phyloP scores from a whole-genome alignment of 164 flowering plant species.

The Kingdonia uniflora region DNA sequence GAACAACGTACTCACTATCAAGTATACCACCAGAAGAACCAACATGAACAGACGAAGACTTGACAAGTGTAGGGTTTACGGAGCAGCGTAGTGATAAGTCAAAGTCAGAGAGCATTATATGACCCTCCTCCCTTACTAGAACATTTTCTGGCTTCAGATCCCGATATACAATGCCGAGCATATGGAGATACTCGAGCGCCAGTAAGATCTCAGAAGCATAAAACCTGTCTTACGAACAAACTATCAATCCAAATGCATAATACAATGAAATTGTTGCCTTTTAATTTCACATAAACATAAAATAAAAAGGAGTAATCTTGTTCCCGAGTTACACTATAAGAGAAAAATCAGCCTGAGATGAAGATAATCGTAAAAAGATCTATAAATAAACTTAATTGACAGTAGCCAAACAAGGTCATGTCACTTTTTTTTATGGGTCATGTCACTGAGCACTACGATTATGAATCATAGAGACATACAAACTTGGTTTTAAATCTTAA shows the following conservation, averaged over 20 bases:
- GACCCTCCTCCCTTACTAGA: slow-evolving; percentile 63
- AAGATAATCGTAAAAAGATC: too few relatives aligned
- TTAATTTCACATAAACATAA: too few relatives aligned
- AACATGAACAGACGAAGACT: slow-evolving; percentile 44
- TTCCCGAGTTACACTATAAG: too few relatives aligned
- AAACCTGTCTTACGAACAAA: slow-evolving; percentile 30
- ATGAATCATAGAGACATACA: too few relatives aligned
- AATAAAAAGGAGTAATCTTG: too few relatives aligned
- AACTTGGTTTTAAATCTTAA: too few relatives aligned
- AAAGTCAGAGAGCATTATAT: slow-evolving; percentile 69
- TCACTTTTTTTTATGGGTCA: too few relatives aligned
- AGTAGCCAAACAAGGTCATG: too few relatives aligned
- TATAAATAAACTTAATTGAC: too few relatives aligned
- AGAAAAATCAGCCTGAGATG: too few relatives aligned
- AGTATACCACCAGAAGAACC: slow-evolving; percentile 20
- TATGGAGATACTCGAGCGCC: slow-evolving; percentile 68
- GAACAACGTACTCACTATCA: slow-evolving; percentile 33
- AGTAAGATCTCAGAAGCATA: slow-evolving; percentile 52
- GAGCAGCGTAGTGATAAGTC: slow-evolving; percentile 67
- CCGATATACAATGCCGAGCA: slow-evolving; percentile 63
- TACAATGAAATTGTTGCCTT: neutral
- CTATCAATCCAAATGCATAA: neutral
- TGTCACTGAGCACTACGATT: too few relatives aligned
- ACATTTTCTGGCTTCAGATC: slow-evolving; percentile 72
- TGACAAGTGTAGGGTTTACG: slow-evolving; percentile 60